Percentiles rank a stretch among this genome's conserved stretches.
phyloP scores from a whole-genome alignment of 1,284 basidiomycete species.

The Coniferiporia weirii region DNA sequence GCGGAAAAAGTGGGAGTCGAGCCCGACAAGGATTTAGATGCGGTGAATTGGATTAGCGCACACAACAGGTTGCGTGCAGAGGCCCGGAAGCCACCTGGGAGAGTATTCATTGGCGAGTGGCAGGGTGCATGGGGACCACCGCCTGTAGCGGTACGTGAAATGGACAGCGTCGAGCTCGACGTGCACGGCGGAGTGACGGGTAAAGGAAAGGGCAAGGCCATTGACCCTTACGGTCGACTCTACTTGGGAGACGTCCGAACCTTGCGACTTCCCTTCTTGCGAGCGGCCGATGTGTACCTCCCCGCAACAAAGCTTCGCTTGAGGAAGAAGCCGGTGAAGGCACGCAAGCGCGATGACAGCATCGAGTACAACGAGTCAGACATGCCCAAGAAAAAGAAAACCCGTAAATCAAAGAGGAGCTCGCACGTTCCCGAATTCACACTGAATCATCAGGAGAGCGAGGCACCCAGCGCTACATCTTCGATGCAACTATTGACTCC shows the following conservation, averaged over 20 bases:
- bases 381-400: background rate
- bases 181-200: background rate
- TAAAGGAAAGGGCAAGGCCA: constrained; percentile 2
- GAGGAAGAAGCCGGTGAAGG: background rate
- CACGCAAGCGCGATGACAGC: background rate
- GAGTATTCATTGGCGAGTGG: constrained; percentile 11
- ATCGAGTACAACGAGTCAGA: background rate
- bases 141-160: background rate
- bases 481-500: constrained; percentile 1
- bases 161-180: constrained; percentile 5
- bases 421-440: background rate
- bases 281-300: background rate
- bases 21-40: constrained; percentile 3
- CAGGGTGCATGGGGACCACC: constrained; percentile 4
- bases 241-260: constrained; percentile 5
- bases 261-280: background rate
- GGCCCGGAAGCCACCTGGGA: background rate
- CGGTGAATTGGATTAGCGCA: background rate
- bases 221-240: background rate
- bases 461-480: background rate
- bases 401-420: background rate
- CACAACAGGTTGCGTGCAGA: background rate
- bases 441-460: constrained; percentile 6
- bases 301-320: background rate
- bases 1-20: background rate